Evolutionary conservation across 257 asterid genomes (phyloP).

Genomic region (Plantago major): DNA sequence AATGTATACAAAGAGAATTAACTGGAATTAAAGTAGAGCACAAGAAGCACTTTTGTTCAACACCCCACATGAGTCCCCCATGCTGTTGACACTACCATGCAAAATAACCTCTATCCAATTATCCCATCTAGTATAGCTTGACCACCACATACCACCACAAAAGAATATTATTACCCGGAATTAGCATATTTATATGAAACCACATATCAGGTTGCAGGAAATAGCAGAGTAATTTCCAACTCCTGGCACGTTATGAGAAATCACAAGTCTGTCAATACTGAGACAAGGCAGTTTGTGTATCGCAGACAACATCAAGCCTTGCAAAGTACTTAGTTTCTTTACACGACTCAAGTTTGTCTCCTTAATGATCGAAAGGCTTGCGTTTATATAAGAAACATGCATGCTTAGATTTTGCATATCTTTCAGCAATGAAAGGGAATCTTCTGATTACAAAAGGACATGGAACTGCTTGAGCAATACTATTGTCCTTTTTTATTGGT

Average conservation of each 20-base stretch:
- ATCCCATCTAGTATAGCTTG: conserved; percentile 43
- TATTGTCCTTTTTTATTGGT: conserved; percentile 35
- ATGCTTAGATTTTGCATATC: conserved; percentile 24
- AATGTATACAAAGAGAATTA: conserved; percentile 20
- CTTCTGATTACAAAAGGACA: conserved; percentile 15
- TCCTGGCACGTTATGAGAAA: too few relatives aligned
- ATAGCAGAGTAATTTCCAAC: too few relatives aligned
- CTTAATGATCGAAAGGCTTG: conserved; percentile 28
- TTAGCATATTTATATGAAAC: too few relatives aligned
- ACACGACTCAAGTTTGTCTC: conserved; percentile 24
- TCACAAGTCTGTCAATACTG: too few relatives aligned
- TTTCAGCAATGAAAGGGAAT: conserved; percentile 16
- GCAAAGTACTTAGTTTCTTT: neutral
- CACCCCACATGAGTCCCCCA: conserved; percentile 82
- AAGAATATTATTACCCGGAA: neutral
- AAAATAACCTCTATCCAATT: conserved; percentile 31
- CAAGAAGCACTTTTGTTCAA: conserved; percentile 27
- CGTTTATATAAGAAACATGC: conserved; percentile 24
- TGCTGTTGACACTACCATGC: conserved; percentile 46
- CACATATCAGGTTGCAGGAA: too few relatives aligned
- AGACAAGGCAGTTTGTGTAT: neutral
- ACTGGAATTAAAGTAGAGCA: conserved; percentile 13
- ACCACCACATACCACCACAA: conserved; percentile 36
- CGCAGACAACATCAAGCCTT: neutral
- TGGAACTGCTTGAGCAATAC: conserved; percentile 32